Percentiles rank a stretch among this genome's conserved stretches.
Evolutionary conservation across 2,329 filamentous ascomycete species (phyloP).

Genomic region (Falciphora oryzae): DNA sequence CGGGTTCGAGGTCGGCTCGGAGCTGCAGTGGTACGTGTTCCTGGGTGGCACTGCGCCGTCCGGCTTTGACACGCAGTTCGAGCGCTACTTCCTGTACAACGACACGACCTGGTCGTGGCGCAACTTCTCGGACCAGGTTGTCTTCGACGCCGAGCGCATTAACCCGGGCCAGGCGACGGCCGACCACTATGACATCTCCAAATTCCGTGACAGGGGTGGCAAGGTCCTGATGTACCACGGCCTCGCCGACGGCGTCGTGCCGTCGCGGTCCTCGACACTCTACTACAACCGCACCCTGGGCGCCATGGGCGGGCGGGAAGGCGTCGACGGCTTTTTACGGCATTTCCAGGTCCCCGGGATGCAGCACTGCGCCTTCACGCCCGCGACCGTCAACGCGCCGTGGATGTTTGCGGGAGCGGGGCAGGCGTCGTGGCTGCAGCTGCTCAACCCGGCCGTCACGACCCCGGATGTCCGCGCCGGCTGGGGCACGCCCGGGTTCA

Average conservation of each 20-base stretch:
- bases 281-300: slow-evolving; percentile 27
- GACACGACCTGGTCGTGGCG: slow-evolving; percentile 25
- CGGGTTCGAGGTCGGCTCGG: slow-evolving; percentile 40
- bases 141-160: slow-evolving; percentile 19
- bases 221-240: slow-evolving; percentile 39
- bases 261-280: slow-evolving; percentile 23
- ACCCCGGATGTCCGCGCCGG: slow-evolving; percentile 18
- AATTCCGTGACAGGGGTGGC: slow-evolving; percentile 28
- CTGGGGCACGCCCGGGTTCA: slow-evolving; percentile 27
- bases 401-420: slow-evolving; percentile 28
- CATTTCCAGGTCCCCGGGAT: slow-evolving; percentile 47
- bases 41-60: slow-evolving; percentile 16
- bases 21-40: slow-evolving; percentile 20
- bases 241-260: slow-evolving; percentile 30
- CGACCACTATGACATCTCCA: slow-evolving; percentile 21
- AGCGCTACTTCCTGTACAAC: slow-evolving; percentile 23
- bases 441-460: background rate
- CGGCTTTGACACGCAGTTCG: slow-evolving; percentile 22
- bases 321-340: slow-evolving; percentile 34
- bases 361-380: slow-evolving; percentile 36
- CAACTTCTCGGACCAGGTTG: slow-evolving; percentile 21
- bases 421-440: slow-evolving; percentile 18
- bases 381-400: slow-evolving; percentile 24
- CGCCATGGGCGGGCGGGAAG: slow-evolving; percentile 27
- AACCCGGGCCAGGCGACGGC: slow-evolving; percentile 26